Conservation (phyloP, 768 basidiomycete species). For the Phaeotremella skinneri region DNA sequence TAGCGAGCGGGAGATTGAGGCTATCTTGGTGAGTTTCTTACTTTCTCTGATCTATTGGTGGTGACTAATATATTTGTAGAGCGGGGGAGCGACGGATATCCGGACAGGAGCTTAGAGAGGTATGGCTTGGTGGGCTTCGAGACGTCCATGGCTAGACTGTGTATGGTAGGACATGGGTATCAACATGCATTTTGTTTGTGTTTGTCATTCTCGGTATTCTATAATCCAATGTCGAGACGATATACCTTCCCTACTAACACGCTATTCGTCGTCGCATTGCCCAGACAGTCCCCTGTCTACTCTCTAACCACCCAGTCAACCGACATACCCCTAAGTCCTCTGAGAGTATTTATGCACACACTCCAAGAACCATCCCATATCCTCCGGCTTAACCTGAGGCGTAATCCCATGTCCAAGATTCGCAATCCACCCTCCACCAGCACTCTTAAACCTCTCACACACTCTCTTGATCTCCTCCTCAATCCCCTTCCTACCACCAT, state of each 20-base stretch:
- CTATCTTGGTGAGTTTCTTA: slow-evolving; percentile 49
- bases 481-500: slow-evolving; percentile 81
- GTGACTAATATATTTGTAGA: slow-evolving; percentile 17
- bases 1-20: slow-evolving; percentile 48
- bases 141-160: too few relatives aligned
- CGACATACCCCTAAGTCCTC: slow-evolving; percentile 16
- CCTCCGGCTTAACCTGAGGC: slow-evolving; percentile 90
- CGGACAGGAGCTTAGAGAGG: slow-evolving; percentile 28
- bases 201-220: not conserved
- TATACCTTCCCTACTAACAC: too few relatives aligned
- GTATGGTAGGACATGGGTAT: too few relatives aligned
- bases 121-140: too few relatives aligned
- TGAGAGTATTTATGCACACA: slow-evolving; percentile 57
- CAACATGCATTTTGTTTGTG: not conserved
- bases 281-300: not conserved
- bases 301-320: not conserved
- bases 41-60: not conserved
- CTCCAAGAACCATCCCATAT: slow-evolving; percentile 84
- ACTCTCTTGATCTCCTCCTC: slow-evolving; percentile 79
- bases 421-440: slow-evolving; percentile 82
- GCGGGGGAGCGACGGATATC: slow-evolving; percentile 45
- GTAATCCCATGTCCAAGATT: slow-evolving; percentile 98
- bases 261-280: too few relatives aligned
- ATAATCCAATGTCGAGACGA: too few relatives aligned
- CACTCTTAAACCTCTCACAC: slow-evolving; percentile 67